Base-by-base conservation (phyloP, 208 protist species). In the Willaertia magna region DNA sequence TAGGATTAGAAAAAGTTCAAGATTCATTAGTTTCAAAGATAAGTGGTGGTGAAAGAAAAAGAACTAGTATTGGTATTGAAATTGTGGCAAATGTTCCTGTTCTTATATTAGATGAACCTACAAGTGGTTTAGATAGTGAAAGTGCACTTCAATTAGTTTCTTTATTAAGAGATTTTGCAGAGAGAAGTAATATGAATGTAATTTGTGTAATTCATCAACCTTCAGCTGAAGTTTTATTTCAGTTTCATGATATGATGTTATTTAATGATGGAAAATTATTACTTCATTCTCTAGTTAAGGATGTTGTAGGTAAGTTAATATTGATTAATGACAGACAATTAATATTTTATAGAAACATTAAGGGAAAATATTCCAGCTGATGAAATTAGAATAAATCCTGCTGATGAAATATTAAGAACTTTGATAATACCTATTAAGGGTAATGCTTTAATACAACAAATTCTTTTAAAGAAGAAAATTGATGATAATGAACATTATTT, bases 161-260 rank as follows among this genome's bases (percentile, higher is more conserved):
- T 34, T 94, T 2, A 84, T 91, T n/a, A 14, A 87, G 42, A 81
- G 84, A 46, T 44, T 94, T 3, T 86, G 39, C 74, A 75, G 74
- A 43, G 44, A 94, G 7, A 90, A 88, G 1, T 44, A 48, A 40
- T 30, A 75, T 40, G 30, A 90, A 88, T 26, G 75, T 95, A 22
- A 59, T 94, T 9, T 90, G 87, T 26, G 94, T 92, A 2, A 93
- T 94, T 52, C 92, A 94, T 85, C 92, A 94, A 86, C 92, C 92
- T 22, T 92, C 91, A 4, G 89, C 91, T 12, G 92, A 95, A 81
- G 90, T 96, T 61, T 94, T 67, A 9, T 16, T 34, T 9, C 55
- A 67, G 9, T 67, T 67, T 67, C 55, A 67, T 67, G 55, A 67
- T 67, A 67, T 67, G 4, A 67, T 67, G 55, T 9, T 67, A 26